Evolutionary conservation across 108 stramenopile genomes (phyloP).

Genomic region (Cyclotella choctawhatcheeana): DNA sequence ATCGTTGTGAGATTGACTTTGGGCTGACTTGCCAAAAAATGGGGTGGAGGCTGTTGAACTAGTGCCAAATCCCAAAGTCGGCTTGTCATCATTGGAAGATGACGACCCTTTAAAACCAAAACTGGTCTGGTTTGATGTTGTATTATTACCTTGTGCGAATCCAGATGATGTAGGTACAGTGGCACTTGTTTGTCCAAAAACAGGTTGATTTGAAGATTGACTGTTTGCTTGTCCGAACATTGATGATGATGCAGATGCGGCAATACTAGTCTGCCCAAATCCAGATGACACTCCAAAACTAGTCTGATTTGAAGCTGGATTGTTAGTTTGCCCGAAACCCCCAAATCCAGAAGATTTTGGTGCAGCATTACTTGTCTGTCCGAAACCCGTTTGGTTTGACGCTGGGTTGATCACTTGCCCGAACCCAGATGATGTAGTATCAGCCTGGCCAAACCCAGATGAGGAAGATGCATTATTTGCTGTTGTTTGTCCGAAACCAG

Average conservation of each 20-base stretch:
- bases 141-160: constrained; percentile 15
- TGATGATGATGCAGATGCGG: not conserved
- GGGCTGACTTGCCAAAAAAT: not conserved
- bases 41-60: not conserved
- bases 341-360: no score
- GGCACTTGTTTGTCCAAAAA: not conserved
- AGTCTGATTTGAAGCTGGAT: no score
- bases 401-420: not conserved
- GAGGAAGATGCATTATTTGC: not conserved
- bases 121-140: not conserved
- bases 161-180: constrained; percentile 1
- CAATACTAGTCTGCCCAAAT: constrained; percentile 15
- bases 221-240: not conserved
- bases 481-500: constrained; percentile 14
- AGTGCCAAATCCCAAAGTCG: not conserved
- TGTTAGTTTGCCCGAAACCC: no score
- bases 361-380: no score
- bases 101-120: no score
- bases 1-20: not conserved
- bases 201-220: not conserved
- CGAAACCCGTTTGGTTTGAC: no score
- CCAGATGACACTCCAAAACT: constrained; percentile 13
- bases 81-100: not conserved
- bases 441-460: constrained; percentile 13
- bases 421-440: not conserved